Percentiles rank a stretch among this genome's conserved stretches.
phyloP scores from a whole-genome alignment of 805 yeast genomes.

The Starmerella etchellsii region DNA sequence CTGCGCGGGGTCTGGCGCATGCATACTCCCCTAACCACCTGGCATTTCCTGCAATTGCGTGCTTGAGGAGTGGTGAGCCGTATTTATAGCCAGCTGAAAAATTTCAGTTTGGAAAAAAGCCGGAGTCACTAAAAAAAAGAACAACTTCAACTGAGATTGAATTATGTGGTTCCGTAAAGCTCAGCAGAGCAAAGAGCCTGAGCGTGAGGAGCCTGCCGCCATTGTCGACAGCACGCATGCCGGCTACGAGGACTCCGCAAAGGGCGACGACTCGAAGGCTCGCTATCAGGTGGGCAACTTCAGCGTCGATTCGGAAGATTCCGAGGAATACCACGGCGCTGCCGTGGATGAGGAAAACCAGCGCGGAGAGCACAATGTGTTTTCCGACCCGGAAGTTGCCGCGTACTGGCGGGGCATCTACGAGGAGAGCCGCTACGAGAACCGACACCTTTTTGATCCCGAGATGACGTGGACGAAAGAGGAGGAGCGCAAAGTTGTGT shows the following conservation, averaged over 20 bases:
- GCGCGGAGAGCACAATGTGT: conserved; percentile 23
- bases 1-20: too few species aligned
- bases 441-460: conserved; percentile 45
- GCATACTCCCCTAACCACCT: not conserved
- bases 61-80: too few species aligned
- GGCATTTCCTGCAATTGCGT: not conserved
- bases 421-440: conserved; percentile 40
- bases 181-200: too few species aligned
- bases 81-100: too few species aligned
- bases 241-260: too few species aligned
- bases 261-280: not conserved
- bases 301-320: not conserved
- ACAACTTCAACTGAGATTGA: too few species aligned
- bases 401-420: conserved; percentile 36
- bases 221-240: too few species aligned
- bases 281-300: not conserved
- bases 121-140: too few species aligned
- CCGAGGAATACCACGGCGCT: too few species aligned
- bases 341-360: not conserved
- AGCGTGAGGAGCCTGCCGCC: too few species aligned
- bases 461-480: conserved; percentile 40
- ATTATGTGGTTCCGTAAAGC: too few species aligned
- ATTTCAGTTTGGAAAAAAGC: too few species aligned
- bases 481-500: conserved; percentile 38
- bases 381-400: conserved; percentile 37